Evolutionary conservation across 2,329 filamentous ascomycete genomes (phyloP).

Genomic region (Claviceps africana): DNA sequence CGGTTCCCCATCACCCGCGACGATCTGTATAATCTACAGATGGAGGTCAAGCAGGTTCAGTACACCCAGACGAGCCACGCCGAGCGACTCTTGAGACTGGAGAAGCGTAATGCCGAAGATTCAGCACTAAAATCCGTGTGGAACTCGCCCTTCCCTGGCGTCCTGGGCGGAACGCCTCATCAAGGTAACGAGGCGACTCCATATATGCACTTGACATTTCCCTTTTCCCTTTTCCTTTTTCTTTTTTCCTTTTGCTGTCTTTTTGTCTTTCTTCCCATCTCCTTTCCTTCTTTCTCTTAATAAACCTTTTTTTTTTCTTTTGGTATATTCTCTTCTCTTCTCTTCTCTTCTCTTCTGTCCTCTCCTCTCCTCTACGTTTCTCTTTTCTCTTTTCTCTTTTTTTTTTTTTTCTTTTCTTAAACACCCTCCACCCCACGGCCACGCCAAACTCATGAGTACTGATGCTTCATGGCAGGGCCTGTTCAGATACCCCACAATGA

Average conservation of each 20-base stretch:
- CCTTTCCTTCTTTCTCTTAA: neutral
- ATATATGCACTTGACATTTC: neutral
- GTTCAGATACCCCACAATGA: slow-evolving; percentile 67
- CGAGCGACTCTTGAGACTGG: slow-evolving; percentile 46
- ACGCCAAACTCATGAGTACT: neutral
- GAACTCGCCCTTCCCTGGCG: slow-evolving; percentile 85
- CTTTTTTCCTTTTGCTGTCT: neutral
- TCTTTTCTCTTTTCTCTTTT: neutral
- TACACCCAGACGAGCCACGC: slow-evolving; percentile 47
- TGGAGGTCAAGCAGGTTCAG: slow-evolving; percentile 57
- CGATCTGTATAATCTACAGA: slow-evolving; percentile 54
- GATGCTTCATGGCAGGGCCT: slow-evolving; percentile 43
- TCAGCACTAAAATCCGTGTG: slow-evolving; percentile 71
- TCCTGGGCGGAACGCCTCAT: slow-evolving; percentile 69
- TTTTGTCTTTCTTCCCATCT: neutral
- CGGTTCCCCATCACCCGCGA: slow-evolving; percentile 46
- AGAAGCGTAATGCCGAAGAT: slow-evolving; percentile 55
- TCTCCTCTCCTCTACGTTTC: neutral
- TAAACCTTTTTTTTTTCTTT: too few species aligned
- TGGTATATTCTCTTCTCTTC: neutral
- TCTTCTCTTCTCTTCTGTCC: neutral
- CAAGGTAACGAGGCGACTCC: slow-evolving; percentile 49
- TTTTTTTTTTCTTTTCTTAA: too few species aligned
- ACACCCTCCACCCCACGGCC: neutral
- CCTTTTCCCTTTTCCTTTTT: neutral